A percentile compares a stretch with the other conserved stretches of the same genome.
These are phyloP conservation scores for Escovopsis weberi DNA, from an alignment of 2,329 filamentous ascomycete genomes.

Conservation along the genomic window DNA sequence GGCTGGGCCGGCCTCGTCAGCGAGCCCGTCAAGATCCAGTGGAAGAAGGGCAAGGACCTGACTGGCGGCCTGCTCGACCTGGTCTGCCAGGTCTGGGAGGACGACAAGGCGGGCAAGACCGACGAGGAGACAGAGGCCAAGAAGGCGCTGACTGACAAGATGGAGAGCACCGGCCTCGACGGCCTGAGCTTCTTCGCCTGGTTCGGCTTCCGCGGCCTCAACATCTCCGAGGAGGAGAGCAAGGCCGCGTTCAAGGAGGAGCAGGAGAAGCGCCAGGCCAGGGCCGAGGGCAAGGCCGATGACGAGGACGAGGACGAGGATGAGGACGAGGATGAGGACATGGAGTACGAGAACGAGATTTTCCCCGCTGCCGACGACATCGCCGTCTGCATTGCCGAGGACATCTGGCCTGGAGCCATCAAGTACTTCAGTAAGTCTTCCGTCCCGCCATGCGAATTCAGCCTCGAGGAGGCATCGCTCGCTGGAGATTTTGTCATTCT, in stretches of 20 bases:
- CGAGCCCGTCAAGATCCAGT: slow-evolving; percentile 76
- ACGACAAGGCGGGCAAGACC: slow-evolving; percentile 31
- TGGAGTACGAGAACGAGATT: slow-evolving; percentile 61
- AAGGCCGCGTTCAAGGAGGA: slow-evolving; percentile 6
- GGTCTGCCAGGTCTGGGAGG: slow-evolving; percentile 53
- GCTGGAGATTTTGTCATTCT: background rate
- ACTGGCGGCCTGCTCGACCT: slow-evolving; percentile 67
- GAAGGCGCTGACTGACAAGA: slow-evolving; percentile 38
- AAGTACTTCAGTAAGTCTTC: slow-evolving; percentile 71
- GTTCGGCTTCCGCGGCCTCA: slow-evolving; percentile 66
- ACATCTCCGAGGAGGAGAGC: slow-evolving; percentile 49
- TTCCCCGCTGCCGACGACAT: slow-evolving; percentile 80
- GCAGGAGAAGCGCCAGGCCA: slow-evolving; percentile 27
- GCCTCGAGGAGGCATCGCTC: background rate
- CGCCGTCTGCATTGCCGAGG: slow-evolving; percentile 67
- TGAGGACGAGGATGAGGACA: slow-evolving; percentile 47
- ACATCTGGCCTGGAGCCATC: slow-evolving; percentile 77
- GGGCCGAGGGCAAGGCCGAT: slow-evolving; percentile 35
- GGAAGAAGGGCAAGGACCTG: slow-evolving; percentile 69
- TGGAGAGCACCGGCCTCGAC: slow-evolving; percentile 45
- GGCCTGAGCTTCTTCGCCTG: slow-evolving; percentile 74
- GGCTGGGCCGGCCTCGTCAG: slow-evolving; percentile 67
- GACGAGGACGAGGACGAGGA: slow-evolving; percentile 25
- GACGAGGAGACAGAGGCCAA: slow-evolving; percentile 31
- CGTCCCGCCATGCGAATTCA: background rate